Base-by-base conservation (phyloP, 768 basidiomycete genomes). In the Rhodosporidiobolus odoratus region DNA sequence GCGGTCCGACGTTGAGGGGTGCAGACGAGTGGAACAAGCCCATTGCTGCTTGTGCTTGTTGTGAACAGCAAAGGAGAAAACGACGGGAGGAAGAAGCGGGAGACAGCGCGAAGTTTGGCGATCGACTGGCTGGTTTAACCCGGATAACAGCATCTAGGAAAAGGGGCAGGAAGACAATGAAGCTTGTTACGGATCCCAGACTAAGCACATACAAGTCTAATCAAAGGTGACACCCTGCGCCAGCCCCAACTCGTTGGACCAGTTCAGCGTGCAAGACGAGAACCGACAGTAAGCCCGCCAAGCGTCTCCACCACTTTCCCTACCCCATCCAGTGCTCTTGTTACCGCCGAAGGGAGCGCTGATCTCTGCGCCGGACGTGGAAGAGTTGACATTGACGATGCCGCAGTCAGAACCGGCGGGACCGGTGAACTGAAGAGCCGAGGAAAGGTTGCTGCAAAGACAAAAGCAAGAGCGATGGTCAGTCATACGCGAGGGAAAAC, bases 301-400 rank as follows among this genome's bases (percentile, higher is more conserved):
- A n/a, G 94, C 89, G 80, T 97, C 95, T 62, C 94, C 94, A 47
- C 95, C 95, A 12, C 91, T 92, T 82, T 98, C 95, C 58, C 95
- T 87, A 27, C 95, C 95, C 92, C 89, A 43, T 4, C 58, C 58
- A 5, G 48, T 60, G 19, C 6, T 1, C 40, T 93, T 93, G 73
- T 79, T 80, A 3, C 80, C 95, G 68, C 94, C 94, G 79, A 97
- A 97, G 0, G 90, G 90, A 54, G 91, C 92, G 47, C 87, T 87
- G 54, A 89, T 88, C 79, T 89, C 88, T 13, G 88, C 88, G 5
- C 88, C 88, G 64, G 84, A 86, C 0, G 87, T 87, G 21, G 84
- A 85, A 27, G 85, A 86, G 75, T 89, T 89, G 76, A 89, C 84
- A 84, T 87, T 71, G 47, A 78, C 73, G 62, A 76, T 96, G 12